Evolutionary conservation across 2,329 filamentous ascomycete genomes (phyloP).

Genomic region (Colletotrichum sp.): DNA sequence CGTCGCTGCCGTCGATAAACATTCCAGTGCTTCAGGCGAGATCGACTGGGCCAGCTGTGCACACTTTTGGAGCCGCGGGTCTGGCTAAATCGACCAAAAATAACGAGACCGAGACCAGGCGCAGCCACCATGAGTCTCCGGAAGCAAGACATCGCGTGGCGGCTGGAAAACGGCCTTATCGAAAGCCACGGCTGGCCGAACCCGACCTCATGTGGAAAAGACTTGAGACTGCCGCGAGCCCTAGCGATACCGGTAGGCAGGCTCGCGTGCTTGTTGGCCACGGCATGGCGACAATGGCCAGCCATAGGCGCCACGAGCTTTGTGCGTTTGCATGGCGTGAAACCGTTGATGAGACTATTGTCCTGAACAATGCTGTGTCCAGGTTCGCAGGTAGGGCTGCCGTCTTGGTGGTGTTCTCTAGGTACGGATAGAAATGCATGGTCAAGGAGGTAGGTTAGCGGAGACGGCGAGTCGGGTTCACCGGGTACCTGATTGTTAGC

Average conservation of each 20-base stretch:
- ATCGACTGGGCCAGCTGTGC: background rate
- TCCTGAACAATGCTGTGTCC: background rate
- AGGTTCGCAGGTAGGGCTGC: background rate
- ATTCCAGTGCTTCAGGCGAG: background rate
- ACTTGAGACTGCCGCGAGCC: background rate
- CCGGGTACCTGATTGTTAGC: background rate
- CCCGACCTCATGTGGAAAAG: background rate
- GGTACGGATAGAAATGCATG: background rate
- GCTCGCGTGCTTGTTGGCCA: background rate
- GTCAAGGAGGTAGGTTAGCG: background rate
- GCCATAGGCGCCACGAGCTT: slow-evolving; percentile 1
- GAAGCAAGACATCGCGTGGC: background rate
- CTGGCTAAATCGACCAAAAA: background rate
- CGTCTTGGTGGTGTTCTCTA: background rate
- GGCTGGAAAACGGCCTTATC: background rate
- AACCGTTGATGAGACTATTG: slow-evolving; percentile 6
- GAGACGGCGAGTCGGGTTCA: background rate
- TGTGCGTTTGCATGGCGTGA: slow-evolving; percentile 6
- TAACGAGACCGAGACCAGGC: background rate
- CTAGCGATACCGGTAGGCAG: background rate
- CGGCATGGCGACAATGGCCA: slow-evolving; percentile 5
- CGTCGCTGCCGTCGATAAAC: background rate
- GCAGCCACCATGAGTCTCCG: background rate
- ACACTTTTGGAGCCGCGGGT: background rate
- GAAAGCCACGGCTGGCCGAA: background rate